Percentiles rank a stretch among this genome's conserved stretches.
Conservation (phyloP, 2,329 filamentous ascomycete species). For the Cladosporium austrohemisphaericum region DNA sequence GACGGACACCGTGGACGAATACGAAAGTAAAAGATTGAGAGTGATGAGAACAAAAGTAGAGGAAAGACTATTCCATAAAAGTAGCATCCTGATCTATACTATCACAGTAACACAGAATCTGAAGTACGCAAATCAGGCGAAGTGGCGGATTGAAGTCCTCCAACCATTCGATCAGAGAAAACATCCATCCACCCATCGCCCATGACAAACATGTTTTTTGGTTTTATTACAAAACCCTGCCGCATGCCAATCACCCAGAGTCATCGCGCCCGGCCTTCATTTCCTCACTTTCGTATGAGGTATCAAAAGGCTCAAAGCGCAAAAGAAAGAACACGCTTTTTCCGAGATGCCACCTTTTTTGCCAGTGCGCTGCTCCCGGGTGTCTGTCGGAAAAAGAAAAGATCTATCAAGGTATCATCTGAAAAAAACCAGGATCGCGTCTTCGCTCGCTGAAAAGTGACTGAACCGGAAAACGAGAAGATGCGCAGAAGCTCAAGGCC, state of each 20-base stretch:
- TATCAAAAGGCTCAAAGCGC: background rate
- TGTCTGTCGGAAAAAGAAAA: constrained; percentile 12
- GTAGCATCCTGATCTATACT: constrained; percentile 14
- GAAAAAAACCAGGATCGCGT: constrained; percentile 13
- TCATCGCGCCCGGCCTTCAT: constrained; percentile 4
- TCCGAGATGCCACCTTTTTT: constrained; percentile 13
- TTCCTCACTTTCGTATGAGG: background rate
- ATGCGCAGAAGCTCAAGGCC: constrained; percentile 15
- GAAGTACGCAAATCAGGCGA: no score
- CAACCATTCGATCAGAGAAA: no score
- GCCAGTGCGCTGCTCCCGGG: background rate
- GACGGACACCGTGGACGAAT: no score
- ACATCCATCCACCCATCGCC: no score
- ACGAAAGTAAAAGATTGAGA: no score
- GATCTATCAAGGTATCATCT: constrained; percentile 23
- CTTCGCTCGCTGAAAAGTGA: constrained; percentile 10
- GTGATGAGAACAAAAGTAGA: background rate
- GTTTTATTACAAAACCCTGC: constrained; percentile 8
- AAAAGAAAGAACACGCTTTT: background rate
- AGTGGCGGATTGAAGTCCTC: no score
- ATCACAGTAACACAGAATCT: background rate
- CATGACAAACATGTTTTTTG: background rate
- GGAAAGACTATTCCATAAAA: constrained; percentile 6
- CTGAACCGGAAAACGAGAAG: constrained; percentile 9
- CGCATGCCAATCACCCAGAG: constrained; percentile 6